Evolutionary conservation across 1,139 yeast genomes (phyloP), one percentile per base, ranked within the genome.

Genomic region (Candida sp.): DNA sequence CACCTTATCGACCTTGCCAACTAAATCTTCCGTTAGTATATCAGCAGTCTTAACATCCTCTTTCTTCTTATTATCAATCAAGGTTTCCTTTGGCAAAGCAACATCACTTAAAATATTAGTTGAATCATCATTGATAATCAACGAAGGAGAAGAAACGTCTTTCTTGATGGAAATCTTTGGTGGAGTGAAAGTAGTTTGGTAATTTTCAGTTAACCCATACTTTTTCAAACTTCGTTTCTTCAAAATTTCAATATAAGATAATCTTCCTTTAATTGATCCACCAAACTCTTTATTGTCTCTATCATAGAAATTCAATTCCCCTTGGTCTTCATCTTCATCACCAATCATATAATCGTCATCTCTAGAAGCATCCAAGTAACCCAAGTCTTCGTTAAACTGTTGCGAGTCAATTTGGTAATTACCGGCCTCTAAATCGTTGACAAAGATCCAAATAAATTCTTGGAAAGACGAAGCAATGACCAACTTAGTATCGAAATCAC

Each of bases 401-500:
- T 66, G 57, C 42, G 74, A 74, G 55, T 81, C 84, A 41, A 79
- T 74, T 48, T 66, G 67, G 52, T 64, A 79, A 50, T 75, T 77
- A 6, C 81, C 84, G 35, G 68, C 68, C 55, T 80, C 83, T 47
- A 79, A 67, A 57, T 79, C 84, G 33, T 64, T 66, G 6, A 73
- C 73, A 43, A 70, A 70, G 33, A 63, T 66, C 49, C 72, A 72
- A 39, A 82, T 57, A 51, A 81, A 81, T 48, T 81, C 84, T 34
- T 75, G 74, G 61, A 82, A 80, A 40, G 70, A 68, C n/a, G 67
- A 56, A 4, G 85, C 84, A 49, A 81, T 63, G 27, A 81, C 85
- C 48, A 77, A 65, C 54, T 81, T 81, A 41, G 83, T 77, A 60
- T 82, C 86, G 54, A 66, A 81, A 51, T 82, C 87, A 53, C 85